Evolutionary conservation across 768 basidiomycete species (phyloP).

Genomic region (Suillus occidentalis): DNA sequence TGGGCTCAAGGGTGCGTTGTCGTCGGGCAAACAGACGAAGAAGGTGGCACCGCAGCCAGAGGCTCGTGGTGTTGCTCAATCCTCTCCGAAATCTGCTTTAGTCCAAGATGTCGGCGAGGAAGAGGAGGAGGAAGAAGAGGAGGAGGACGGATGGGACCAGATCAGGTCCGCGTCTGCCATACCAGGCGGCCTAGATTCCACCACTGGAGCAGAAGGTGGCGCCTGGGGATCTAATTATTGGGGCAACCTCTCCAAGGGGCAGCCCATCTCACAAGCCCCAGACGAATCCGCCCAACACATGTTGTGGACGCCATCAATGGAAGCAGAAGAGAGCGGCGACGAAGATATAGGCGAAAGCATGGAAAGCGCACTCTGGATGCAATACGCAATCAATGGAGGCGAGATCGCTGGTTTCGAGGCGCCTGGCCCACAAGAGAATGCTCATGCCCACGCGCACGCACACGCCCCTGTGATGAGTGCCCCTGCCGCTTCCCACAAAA

Average conservation of each 20-base stretch:
- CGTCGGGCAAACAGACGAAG: constrained; percentile 14
- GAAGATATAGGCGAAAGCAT: constrained; percentile 19
- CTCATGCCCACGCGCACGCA: not conserved
- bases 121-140: not conserved
- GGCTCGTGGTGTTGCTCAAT: constrained; percentile 10
- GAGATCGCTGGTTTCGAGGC: constrained; percentile 18
- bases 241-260: constrained; percentile 27
- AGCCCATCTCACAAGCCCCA: constrained; percentile 9
- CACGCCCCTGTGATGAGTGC: not conserved
- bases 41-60: constrained; percentile 15
- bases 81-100: constrained; percentile 14
- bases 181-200: not conserved
- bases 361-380: constrained; percentile 29
- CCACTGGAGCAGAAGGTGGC: not conserved
- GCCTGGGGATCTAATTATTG: constrained; percentile 21
- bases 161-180: constrained; percentile 17
- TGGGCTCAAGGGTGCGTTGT: not conserved
- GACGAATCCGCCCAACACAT: constrained; percentile 20
- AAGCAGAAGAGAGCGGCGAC: constrained; percentile 25
- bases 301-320: constrained; percentile 25
- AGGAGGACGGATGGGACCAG: constrained; percentile 26
- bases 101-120: constrained; percentile 19
- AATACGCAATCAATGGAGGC: constrained; percentile 29
- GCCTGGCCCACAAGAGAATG: constrained; percentile 8
- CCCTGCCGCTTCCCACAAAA: constrained; percentile 6